Base-by-base conservation (phyloP, 257 asterid species). In the Echium plantagineum region DNA sequence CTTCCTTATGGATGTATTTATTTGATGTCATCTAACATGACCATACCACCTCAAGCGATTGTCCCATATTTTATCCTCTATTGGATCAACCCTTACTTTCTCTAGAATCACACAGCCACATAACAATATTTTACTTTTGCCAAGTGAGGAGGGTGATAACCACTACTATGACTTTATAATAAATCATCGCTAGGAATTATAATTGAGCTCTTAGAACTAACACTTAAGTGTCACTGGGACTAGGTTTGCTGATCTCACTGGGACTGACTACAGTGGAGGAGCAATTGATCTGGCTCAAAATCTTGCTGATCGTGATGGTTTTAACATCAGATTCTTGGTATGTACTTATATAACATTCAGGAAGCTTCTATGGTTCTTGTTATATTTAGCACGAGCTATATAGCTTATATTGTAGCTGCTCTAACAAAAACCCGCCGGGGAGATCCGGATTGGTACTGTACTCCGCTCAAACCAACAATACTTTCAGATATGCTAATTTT, bases 191-290 rank as follows among this genome's bases (percentile, higher is more conserved):
- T 42, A 42, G 17, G 13, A 30, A 15, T 20, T 59, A 52, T 8
- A 51, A 21, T 12, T 15, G 57, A 66, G 61, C 63, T 70, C 63
- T 68, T 52, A 61, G 38, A 24, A 66, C 63, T 66, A 64, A 70
- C 35, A 35, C 64, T 17, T 59, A 46, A 64, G 76, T 58, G 52
- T 58, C 68, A 58, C 74, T 72, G 51, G 55, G 55, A 54, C 60
- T 75, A 89, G 98, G 87, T 93, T 89, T 91, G 76, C 87, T 63
- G 95, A 89, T 84, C 96, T 93, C 79, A 93, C 91, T 21, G 98
- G 97, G 67, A 89, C 85, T 63, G 97, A 93, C 75, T 93, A 93
- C 74, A 84, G 94, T 71, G 97, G 86, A 77, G 96, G 95, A 64
- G 99, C 96, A 61, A 74, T 93, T 66, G 86, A 81, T 71, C 84